Conservation (phyloP, 352 stramenopile genomes). For the Globisporangium cylindrosporum region DNA sequence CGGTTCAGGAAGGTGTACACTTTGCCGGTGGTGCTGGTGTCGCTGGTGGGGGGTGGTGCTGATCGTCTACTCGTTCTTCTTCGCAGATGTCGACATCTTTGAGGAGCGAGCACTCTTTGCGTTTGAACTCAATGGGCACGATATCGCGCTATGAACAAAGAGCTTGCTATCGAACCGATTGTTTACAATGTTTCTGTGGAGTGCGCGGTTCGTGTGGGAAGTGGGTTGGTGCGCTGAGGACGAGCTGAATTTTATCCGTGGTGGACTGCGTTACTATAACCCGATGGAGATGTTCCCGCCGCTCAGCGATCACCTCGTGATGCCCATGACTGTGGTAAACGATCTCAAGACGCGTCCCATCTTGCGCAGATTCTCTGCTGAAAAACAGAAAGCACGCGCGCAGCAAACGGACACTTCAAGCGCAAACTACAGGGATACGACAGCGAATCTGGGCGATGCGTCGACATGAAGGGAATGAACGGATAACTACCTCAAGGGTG, state of each 20-base stretch:
- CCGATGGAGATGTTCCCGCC: constrained; percentile 43
- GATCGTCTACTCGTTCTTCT: constrained; percentile 33
- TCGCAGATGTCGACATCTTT: constrained; percentile 24
- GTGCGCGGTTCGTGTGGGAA: constrained; percentile 33
- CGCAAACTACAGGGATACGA: not conserved
- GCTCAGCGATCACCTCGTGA: not conserved
- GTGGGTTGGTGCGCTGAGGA: constrained; percentile 27
- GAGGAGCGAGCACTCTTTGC: constrained; percentile 27
- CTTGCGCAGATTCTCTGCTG: not conserved
- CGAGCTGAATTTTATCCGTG: constrained; percentile 38
- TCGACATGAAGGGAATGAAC: not conserved
- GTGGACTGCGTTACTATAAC: constrained; percentile 41
- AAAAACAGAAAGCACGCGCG: not conserved
- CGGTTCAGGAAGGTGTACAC: constrained; percentile 22
- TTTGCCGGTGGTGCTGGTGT: constrained; percentile 23
- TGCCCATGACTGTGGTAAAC: constrained; percentile 5
- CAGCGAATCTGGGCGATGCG: not conserved
- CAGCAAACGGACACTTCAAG: not conserved
- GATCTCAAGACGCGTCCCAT: not conserved
- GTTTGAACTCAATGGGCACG: constrained; percentile 19
- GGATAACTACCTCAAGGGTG: not conserved
- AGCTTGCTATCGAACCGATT: constrained; percentile 39
- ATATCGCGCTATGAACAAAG: constrained; percentile 31
- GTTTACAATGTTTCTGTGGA: constrained; percentile 47
- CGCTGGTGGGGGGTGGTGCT: constrained; percentile 19